Evolutionary conservation across 257 asterid genomes (phyloP).

Genomic region (Fraxinus anomala): DNA sequence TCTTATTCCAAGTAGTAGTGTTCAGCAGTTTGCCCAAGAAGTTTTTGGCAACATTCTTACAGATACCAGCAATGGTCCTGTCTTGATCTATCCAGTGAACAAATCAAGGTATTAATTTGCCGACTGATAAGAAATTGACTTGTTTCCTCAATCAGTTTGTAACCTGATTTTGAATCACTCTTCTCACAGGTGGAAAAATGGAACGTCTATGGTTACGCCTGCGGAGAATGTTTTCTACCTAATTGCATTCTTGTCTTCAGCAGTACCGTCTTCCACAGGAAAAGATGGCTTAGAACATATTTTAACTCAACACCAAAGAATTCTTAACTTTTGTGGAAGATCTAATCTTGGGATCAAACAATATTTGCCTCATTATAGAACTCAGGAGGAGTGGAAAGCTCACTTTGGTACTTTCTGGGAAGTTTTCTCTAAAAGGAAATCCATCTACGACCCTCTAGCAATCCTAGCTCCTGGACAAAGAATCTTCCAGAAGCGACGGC

Average conservation of each 20-base stretch:
- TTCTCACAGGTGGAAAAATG: constrained; percentile 66
- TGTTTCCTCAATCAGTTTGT: not conserved
- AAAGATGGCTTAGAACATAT: constrained; percentile 64
- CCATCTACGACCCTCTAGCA: constrained; percentile 75
- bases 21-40: constrained; percentile 60
- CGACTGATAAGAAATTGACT: constrained; percentile 11
- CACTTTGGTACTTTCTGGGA: constrained; percentile 87
- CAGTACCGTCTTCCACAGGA: constrained; percentile 68
- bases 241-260: constrained; percentile 71
- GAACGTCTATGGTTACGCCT: constrained; percentile 79
- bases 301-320: constrained; percentile 54
- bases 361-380: constrained; percentile 75
- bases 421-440: constrained; percentile 60
- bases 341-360: constrained; percentile 71
- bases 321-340: constrained; percentile 48
- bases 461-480: constrained; percentile 91
- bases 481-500: constrained; percentile 57
- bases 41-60: constrained; percentile 73
- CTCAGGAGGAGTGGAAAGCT: constrained; percentile 76
- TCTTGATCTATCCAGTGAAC: constrained; percentile 84
- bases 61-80: constrained; percentile 84
- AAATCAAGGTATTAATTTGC: constrained; percentile 60
- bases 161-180: constrained; percentile 17
- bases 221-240: constrained; percentile 76
- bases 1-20: constrained; percentile 68